Conservation (phyloP, 2,329 filamentous ascomycete species). For the Daldinia sp. region DNA sequence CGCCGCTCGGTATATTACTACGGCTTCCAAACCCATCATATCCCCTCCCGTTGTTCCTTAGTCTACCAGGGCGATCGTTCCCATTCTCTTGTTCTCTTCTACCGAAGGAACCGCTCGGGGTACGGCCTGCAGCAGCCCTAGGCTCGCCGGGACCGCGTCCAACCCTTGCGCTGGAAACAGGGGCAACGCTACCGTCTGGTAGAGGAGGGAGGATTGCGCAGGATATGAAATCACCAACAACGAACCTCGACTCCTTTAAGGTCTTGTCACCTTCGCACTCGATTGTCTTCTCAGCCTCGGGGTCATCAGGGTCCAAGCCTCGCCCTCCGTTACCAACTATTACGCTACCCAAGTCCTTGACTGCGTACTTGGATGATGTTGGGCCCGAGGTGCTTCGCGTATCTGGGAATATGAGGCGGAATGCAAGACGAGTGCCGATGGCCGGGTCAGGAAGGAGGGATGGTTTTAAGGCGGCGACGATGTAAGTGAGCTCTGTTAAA, state of each 20-base stretch:
- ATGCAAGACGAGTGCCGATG: conserved; percentile 84
- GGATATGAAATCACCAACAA: conserved; percentile 88
- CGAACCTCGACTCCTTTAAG: conserved; percentile 78
- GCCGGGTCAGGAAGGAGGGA: conserved; percentile 73
- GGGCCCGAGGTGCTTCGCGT: conserved; percentile 50
- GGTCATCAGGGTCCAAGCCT: conserved; percentile 45
- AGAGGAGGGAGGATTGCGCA: conserved; percentile 82
- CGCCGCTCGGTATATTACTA: conserved; percentile 60
- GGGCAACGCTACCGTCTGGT: conserved; percentile 76
- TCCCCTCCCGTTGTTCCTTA: conserved; percentile 48
- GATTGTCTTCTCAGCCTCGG: conserved; percentile 48
- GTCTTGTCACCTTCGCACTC: conserved; percentile 75
- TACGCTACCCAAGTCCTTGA: conserved; percentile 84
- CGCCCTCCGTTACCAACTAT: conserved; percentile 71
- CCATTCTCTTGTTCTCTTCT: conserved; percentile 56
- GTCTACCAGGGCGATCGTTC: conserved; percentile 47
- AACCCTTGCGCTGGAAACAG: conserved; percentile 60
- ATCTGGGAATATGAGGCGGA: conserved; percentile 86
- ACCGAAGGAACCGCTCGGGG: conserved; percentile 32
- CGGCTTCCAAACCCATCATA: conserved; percentile 49
- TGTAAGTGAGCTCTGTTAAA: conserved; percentile 79
- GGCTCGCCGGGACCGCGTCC: conserved; percentile 53
- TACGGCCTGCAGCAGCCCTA: conserved; percentile 39
- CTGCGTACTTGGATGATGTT: conserved; percentile 68
- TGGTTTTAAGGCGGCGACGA: conserved; percentile 71